Percentiles rank a stretch among this genome's conserved stretches.
Evolutionary conservation across 2,329 filamentous ascomycete genomes (phyloP).

Genomic region (Cladorrhinum sp.): DNA sequence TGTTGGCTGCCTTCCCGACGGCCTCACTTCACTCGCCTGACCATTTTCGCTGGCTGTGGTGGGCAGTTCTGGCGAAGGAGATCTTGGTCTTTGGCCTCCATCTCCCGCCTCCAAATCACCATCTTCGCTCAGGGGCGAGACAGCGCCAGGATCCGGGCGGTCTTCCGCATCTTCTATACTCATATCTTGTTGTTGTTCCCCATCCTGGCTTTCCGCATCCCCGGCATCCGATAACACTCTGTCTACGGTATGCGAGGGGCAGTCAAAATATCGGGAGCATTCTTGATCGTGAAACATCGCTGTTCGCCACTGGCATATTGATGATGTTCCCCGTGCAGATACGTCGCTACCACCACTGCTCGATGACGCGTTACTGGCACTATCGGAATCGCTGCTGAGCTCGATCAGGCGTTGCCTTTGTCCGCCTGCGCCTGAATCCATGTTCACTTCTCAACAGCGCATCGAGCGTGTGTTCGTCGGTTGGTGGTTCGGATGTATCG

Average conservation of each 20-base stretch:
- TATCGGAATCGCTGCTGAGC: constrained; percentile 25
- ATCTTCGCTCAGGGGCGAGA: constrained; percentile 16
- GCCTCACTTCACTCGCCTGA: background rate
- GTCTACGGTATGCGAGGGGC: constrained; percentile 45
- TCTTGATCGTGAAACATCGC: constrained; percentile 41
- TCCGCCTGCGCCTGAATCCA: constrained; percentile 35
- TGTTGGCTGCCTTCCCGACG: background rate
- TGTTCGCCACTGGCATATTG: constrained; percentile 40
- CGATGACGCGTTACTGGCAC: constrained; percentile 16
- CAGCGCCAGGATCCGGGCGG: constrained; percentile 4
- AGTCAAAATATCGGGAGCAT: constrained; percentile 48
- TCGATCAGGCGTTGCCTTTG: constrained; percentile 17
- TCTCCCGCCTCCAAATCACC: background rate
- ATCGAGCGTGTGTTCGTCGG: constrained; percentile 2
- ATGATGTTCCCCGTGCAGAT: background rate
- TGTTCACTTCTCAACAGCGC: constrained; percentile 21
- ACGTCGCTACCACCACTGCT: background rate
- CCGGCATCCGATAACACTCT: constrained; percentile 35
- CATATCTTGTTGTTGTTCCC: constrained; percentile 2
- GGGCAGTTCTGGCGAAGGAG: constrained; percentile 2
- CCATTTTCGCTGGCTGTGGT: background rate
- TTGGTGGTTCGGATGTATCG: background rate
- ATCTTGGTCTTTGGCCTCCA: background rate
- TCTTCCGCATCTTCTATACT: constrained; percentile 1
- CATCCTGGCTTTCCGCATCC: constrained; percentile 15